Percentiles rank a stretch among this genome's conserved stretches.
Evolutionary conservation across 2,329 filamentous ascomycete genomes (phyloP).

Genomic region (Cladosporium cucumerinum): DNA sequence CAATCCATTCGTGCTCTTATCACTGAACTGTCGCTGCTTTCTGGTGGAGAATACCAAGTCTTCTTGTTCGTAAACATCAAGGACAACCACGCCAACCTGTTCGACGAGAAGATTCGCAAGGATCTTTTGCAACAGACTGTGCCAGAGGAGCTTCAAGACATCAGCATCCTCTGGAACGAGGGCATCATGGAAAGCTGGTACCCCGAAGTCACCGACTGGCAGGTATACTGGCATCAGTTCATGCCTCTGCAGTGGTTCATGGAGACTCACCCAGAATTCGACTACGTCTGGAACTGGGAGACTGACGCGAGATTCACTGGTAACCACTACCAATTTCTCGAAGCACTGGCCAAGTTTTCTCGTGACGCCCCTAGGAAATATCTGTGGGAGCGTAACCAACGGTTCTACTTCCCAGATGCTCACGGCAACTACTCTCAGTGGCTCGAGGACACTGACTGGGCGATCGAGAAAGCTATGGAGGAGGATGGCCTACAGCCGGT

Average conservation of each 20-base stretch:
- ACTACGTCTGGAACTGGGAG: constrained; percentile 82
- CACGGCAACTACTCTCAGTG: constrained; percentile 51
- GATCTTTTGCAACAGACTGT: constrained; percentile 60
- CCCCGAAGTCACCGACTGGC: constrained; percentile 47
- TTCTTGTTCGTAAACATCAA: constrained; percentile 49
- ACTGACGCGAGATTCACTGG: constrained; percentile 77
- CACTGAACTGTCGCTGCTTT: constrained; percentile 44
- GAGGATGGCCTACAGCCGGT: constrained; percentile 55
- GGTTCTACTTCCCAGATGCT: constrained; percentile 53
- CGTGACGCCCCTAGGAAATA: constrained; percentile 55
- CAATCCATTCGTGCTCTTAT: constrained; percentile 46
- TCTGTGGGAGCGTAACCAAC: constrained; percentile 57
- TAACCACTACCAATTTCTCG: constrained; percentile 76
- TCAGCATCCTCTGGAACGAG: constrained; percentile 72
- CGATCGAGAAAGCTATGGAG: constrained; percentile 39
- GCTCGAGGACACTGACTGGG: constrained; percentile 41
- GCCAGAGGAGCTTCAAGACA: constrained; percentile 66
- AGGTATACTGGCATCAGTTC: constrained; percentile 59
- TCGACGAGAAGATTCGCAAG: constrained; percentile 58
- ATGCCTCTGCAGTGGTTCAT: constrained; percentile 73
- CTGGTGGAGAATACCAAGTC: constrained; percentile 48
- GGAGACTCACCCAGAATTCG: constrained; percentile 72
- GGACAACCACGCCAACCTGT: constrained; percentile 56
- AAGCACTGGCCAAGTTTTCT: constrained; percentile 57
- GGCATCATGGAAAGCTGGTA: constrained; percentile 48